Evolutionary conservation across 1,284 basidiomycete genomes (phyloP).

Genomic region (Amylostereum areolatum): DNA sequence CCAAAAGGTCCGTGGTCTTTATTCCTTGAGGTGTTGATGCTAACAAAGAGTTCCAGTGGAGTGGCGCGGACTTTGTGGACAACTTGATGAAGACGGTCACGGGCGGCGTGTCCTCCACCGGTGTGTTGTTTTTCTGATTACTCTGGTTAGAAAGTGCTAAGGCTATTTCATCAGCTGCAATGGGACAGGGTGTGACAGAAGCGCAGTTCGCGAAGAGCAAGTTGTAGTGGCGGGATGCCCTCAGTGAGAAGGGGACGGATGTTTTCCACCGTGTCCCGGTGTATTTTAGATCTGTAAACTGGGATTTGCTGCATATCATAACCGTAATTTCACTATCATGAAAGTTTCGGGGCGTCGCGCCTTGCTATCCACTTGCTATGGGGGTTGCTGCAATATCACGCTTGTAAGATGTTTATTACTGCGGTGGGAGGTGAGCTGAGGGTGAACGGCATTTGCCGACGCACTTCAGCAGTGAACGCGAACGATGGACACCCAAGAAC

Average conservation of each 20-base stretch:
- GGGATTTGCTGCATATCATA: not conserved
- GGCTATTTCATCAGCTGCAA: conserved; percentile 45
- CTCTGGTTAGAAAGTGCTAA: too few relatives aligned
- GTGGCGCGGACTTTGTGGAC: conserved; percentile 91
- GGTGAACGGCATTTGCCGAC: too few relatives aligned
- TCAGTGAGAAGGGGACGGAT: not conserved
- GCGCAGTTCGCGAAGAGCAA: conserved; percentile 68
- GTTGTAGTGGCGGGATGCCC: conserved; percentile 30
- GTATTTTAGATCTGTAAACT: not conserved
- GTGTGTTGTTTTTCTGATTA: too few relatives aligned
- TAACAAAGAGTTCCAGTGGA: conserved; percentile 60
- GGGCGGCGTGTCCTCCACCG: conserved; percentile 90
- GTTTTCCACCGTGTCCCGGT: not conserved
- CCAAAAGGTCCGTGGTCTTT: conserved; percentile 53
- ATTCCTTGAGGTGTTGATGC: conserved; percentile 7
- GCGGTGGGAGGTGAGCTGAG: too few relatives aligned
- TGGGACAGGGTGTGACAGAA: conserved; percentile 94
- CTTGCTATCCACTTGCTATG: too few relatives aligned
- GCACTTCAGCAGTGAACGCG: too few relatives aligned
- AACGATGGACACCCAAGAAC: conserved; percentile 52
- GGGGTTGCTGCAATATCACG: too few relatives aligned
- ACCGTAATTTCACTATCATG: not conserved
- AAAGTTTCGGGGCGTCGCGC: too few relatives aligned
- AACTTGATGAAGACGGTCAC: conserved; percentile 91
- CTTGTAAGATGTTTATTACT: too few relatives aligned